Percentiles rank a stretch among this genome's conserved stretches.
Conservation (phyloP, 768 basidiomycete genomes). For the Lactarius indigo region DNA sequence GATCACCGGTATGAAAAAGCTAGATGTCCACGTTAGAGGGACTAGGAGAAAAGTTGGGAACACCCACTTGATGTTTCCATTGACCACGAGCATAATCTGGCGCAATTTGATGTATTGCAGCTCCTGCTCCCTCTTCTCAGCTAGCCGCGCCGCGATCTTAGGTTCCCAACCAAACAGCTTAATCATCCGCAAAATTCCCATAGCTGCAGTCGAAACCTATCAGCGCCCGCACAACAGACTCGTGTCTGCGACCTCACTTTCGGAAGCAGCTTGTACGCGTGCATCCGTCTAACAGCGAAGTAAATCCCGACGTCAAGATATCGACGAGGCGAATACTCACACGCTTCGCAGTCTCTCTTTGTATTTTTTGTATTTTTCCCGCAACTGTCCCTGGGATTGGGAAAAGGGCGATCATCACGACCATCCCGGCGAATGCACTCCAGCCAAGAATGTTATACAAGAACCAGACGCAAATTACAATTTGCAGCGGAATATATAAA, state of each 20-base stretch:
- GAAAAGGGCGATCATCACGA: constrained; percentile 37
- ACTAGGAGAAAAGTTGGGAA: neutral
- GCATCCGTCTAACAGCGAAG: constrained; percentile 39
- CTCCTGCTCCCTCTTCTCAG: constrained; percentile 39
- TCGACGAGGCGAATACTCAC: constrained; percentile 24
- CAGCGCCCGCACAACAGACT: neutral
- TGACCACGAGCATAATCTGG: constrained; percentile 34
- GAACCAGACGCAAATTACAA: constrained; percentile 39
- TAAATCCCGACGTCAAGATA: neutral
- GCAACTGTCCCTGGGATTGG: constrained; percentile 44
- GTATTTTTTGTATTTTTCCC: constrained; percentile 34
- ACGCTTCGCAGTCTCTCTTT: constrained; percentile 40
- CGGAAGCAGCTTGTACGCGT: constrained; percentile 44
- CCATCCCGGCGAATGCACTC: constrained; percentile 44
- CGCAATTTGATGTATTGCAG: constrained; percentile 35
- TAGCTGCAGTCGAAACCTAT: constrained; percentile 26
- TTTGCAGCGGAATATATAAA: constrained; percentile 40
- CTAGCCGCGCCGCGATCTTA: constrained; percentile 36
- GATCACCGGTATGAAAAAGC: constrained; percentile 39
- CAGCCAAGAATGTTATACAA: constrained; percentile 47
- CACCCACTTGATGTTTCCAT: constrained; percentile 33
- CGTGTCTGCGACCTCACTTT: constrained; percentile 30
- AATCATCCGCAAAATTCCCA: constrained; percentile 43
- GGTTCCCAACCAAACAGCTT: constrained; percentile 65
- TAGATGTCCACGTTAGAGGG: constrained; percentile 14